Evolutionary conservation across 345 rosid genomes (phyloP), one percentile per base, ranked within the genome.

Genomic region (Rubroshorea leprosula): DNA sequence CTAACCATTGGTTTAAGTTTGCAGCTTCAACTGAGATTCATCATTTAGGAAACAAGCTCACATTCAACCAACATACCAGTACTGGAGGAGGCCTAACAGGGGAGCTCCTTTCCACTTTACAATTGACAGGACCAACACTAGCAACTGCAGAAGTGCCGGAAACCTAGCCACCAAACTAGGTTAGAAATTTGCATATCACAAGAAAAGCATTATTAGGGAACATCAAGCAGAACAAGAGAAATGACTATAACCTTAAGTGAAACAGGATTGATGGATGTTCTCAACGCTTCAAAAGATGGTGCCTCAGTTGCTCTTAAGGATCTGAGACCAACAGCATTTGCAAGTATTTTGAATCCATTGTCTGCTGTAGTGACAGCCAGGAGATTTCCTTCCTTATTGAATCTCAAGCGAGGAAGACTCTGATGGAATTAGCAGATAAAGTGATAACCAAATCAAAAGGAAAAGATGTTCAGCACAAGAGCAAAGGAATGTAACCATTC

Each of bases 71-170:
- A 57, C 71, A 31, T 80, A 89, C 97, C 69, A 71, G 69, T 39
- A 82, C 64, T 15, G 89, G 80, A 64, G 94, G 69, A 55, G 80
- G 84, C 72, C 86, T 73, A 65, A 66, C 89, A 51, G 94, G 97
- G 59, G 96, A 90, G 75, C 79, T 84, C 68, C 89, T 77, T 77
- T 87, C 96, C 62, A 79, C 82, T 78, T 90, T 90, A 69, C 79
- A 77, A 56, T 65, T 82, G 61, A 73, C 89, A 53, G 89, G 80
- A 68, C 65, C 69, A 63, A 71, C 76, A 74, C 64, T 74, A 54
- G 76, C 55, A 66, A 72, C 62, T 19, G 78, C 73, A 64, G 87
- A 71, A 74, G 81, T 58, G 52, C 78, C 88, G 54, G 90, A 76
- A 68, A 73, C 86, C 98, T 90, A 63, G 68, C 60, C 56, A 43